A percentile compares a stretch with the other conserved stretches of the same genome.
These are phyloP conservation scores for Rhodomyrtus tomentosa DNA, from an alignment of 345 rosid genomes.

Conservation along the genomic window DNA sequence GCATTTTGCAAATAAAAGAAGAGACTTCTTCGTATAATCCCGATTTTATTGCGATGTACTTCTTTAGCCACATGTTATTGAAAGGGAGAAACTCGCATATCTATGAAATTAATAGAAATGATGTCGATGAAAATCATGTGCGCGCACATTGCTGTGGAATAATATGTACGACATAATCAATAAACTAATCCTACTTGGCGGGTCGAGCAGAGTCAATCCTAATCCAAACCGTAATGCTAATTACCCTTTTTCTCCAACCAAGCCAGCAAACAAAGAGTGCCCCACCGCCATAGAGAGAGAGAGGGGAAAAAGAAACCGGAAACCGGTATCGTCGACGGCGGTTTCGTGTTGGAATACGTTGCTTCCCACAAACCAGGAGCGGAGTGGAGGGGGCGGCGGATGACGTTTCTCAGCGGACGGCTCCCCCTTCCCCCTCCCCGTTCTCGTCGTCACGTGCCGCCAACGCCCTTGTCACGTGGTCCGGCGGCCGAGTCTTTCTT, in stretches of 20 bases:
- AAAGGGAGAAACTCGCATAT: background rate
- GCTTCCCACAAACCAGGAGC: background rate
- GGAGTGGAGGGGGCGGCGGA: background rate
- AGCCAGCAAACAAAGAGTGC: background rate
- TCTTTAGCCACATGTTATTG: background rate
- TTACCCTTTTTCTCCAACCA: background rate
- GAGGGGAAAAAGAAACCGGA: background rate
- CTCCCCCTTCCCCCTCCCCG: background rate
- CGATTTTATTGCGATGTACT: too few species aligned
- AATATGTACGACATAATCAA: background rate
- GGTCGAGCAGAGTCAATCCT: too few species aligned
- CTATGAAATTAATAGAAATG: background rate
- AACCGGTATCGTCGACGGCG: background rate
- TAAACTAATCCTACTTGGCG: background rate
- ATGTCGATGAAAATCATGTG: background rate
- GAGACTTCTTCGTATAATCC: too few species aligned
- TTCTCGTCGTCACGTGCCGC: background rate
- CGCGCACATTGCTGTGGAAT: background rate
- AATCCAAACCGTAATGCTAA: background rate
- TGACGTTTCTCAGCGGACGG: background rate
- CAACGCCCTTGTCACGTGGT: background rate
- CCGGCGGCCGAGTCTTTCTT: background rate
- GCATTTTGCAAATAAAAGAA: too few species aligned
- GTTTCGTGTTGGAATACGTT: background rate
- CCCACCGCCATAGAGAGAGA: background rate